These are phyloP conservation scores for Ophiostoma perfectum DNA, from an alignment of 2,329 filamentous ascomycete genomes.

Conservation along the genomic window DNA sequence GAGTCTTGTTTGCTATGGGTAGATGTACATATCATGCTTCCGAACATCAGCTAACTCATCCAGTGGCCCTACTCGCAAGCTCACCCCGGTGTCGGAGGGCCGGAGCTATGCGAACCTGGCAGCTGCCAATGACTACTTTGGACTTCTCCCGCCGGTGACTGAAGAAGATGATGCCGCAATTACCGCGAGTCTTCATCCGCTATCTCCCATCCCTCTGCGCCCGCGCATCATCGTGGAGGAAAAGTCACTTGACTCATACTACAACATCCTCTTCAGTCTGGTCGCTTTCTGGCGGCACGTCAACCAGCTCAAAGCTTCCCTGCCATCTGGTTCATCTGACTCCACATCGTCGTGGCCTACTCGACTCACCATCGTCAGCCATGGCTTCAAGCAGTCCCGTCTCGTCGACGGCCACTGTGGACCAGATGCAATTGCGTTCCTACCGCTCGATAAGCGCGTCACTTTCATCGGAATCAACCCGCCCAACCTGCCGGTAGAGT, in stretches of 20 bases:
- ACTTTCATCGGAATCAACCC: slow-evolving; percentile 61
- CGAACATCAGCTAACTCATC: neutral
- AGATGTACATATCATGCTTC: neutral
- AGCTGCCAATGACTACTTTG: slow-evolving; percentile 43
- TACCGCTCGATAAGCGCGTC: slow-evolving; percentile 37
- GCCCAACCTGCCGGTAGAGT: slow-evolving; percentile 35
- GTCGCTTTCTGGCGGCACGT: slow-evolving; percentile 44
- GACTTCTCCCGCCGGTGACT: slow-evolving; percentile 30
- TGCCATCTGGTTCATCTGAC: neutral
- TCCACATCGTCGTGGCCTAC: slow-evolving; percentile 46
- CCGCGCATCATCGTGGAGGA: slow-evolving; percentile 56
- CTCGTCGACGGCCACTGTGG: slow-evolving; percentile 59
- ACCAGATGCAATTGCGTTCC: slow-evolving; percentile 50
- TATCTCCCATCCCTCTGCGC: slow-evolving; percentile 30
- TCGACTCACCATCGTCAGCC: slow-evolving; percentile 59
- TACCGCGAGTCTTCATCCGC: slow-evolving; percentile 17
- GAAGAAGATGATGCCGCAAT: neutral
- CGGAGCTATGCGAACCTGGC: slow-evolving; percentile 56
- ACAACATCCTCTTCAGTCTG: slow-evolving; percentile 76
- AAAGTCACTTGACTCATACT: slow-evolving; percentile 75
- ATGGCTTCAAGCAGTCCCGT: slow-evolving; percentile 61
- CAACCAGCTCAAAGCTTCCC: neutral
- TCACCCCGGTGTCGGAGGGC: slow-evolving; percentile 55
- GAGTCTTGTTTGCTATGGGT: neutral
- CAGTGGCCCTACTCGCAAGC: slow-evolving; percentile 53